Base-by-base conservation (phyloP, 2,329 filamentous ascomycete species). In the Sporothrix protearum region DNA sequence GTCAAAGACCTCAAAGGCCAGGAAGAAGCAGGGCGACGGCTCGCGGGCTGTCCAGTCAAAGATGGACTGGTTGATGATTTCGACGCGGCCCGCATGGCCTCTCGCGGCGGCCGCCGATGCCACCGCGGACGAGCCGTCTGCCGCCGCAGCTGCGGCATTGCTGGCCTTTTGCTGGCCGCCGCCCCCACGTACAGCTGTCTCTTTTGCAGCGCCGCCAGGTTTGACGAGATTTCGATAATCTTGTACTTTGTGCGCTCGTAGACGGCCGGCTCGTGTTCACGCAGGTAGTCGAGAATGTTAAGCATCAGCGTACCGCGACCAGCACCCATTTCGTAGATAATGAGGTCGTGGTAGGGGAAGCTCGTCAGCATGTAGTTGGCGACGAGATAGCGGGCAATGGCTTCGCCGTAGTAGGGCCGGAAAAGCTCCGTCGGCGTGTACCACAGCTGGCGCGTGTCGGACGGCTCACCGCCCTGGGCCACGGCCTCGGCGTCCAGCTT, bases 291-390 rank as follows among this genome's bases (percentile, higher is more conserved):
- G 73, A 99, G 87, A 72, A 99, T 94, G 81, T 99, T 99, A 79
- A 96, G 86, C 96, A 99, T 99, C 79, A 99, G 87, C 0, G 96
- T 99, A 74, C 96, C 96, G 77, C 97, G 95, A 77, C 96, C 96
- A 51, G 96, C 96, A 69, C 96, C 96, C 92, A 99, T 97, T 80
- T 99, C 96, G 86, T 97, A 99, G 80, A 99, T 96, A 77, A 97
- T 92, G 69, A 99, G 87, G 81, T 99, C 96, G 81, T 97, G 91
- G 84, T 98, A 97, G 2, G 96, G 96, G 80, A 96, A 98, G 71
- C 93, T 88, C 59, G 92, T 93, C 79, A 97, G 88, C 79, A 96
- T 94, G 86, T 99, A 99, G 83, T 99, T 97, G 76, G 93, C 91
- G 76, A 98, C 90, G 59, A 99, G 88, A 80, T 98, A 97, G 25